These are phyloP conservation scores for Solanum virginianum DNA, from an alignment of 257 asterid species.

Conservation along the genomic window DNA sequence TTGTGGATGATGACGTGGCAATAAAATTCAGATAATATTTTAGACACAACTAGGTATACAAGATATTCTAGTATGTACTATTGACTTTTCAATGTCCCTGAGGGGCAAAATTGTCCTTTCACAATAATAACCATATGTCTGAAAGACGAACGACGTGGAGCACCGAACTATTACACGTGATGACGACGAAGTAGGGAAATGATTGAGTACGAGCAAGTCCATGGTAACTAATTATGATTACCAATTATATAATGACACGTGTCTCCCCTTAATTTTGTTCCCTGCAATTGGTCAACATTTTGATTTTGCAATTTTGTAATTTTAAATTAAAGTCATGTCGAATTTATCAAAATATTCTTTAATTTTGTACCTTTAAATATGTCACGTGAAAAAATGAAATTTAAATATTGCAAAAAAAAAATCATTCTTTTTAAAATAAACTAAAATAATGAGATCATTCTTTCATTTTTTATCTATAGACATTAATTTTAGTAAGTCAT, in stretches of 20 bases:
- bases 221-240: not conserved
- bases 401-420: no score
- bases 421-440: no score
- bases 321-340: no score
- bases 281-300: no score
- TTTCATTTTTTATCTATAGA: no score
- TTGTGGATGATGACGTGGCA: not conserved
- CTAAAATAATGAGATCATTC: no score
- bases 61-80: not conserved
- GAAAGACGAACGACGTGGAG: not conserved
- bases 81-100: not conserved
- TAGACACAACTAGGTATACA: not conserved
- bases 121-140: not conserved
- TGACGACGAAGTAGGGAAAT: not conserved
- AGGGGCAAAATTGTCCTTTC: not conserved
- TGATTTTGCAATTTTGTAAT: no score
- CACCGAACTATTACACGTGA: not conserved
- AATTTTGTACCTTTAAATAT: no score
- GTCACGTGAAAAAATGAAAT: accelerated
- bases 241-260: not conserved
- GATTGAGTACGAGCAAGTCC: not conserved
- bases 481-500: no score
- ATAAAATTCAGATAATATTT: not conserved
- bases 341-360: no score
- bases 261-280: no score